Base-by-base conservation (phyloP, 1,139 yeast species). In the Yamadazyma mexicana region DNA sequence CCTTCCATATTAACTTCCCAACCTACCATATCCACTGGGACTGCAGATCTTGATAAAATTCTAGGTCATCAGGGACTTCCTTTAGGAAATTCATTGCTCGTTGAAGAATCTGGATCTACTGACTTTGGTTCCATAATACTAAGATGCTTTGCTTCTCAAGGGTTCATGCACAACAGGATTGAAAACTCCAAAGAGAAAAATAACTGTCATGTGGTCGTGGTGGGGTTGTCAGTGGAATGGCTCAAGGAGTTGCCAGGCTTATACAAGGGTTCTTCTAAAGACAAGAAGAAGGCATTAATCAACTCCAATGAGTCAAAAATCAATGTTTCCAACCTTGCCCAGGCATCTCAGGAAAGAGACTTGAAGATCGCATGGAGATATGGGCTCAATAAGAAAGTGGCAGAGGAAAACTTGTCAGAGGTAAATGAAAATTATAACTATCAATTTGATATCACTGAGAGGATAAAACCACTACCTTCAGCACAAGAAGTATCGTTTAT, bases 321-420 rank as follows among this genome's bases (percentile, higher is more conserved):
- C 4, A 80, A 87, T 40, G 91, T 86, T 3, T 79, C 83, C 25
- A 86, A 86, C 53, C 56, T 84, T 50, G 63, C 79, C 4, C 70
- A 46, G 33, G 45, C 50, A 15, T 50, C 58, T 17, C 45, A 54
- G 16, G 39, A 44, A 16, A 54, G 59, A 27, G 87, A 83, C 49
- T 62, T 87, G 69, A 84, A 82, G 56, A 87, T 87, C 52, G 95
- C 96, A 1, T 87, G 96, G 96, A 76, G 95, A 53, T 87, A 87
- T 51, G 88, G 88, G 0, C 58, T 82, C 38, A 75, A 72, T 33
- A 76, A 77, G 40, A 74, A 63, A 40, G 55, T 62, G 29, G 50
- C 58, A 2, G 55, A 52, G 11, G 40, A 37, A 6, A 43, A 38
- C 25, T 31, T 40, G 7, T 36, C 44, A 5, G 48, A 51, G 3